Conservation (phyloP, 306 rosid species). For the Echinosophora koreensis region DNA sequence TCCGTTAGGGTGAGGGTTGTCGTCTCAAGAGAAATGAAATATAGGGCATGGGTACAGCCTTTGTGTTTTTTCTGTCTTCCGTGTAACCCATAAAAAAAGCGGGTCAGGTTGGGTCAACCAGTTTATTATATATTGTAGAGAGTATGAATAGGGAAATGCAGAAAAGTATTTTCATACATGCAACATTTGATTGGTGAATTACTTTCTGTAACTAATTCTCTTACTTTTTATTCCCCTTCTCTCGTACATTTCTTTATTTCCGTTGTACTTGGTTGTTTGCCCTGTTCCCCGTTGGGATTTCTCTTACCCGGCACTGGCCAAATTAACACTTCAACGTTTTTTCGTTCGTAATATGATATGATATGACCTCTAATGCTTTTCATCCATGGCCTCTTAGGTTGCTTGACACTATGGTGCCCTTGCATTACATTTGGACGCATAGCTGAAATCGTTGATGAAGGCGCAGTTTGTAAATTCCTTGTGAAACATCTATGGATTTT, state of each 20-base stretch:
- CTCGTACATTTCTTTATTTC: background rate
- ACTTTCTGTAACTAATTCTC: too few species aligned
- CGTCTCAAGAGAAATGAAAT: too few species aligned
- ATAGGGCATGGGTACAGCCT: too few species aligned
- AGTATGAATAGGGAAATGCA: too few species aligned
- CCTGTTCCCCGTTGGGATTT: background rate
- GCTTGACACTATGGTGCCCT: slow-evolving; percentile 64
- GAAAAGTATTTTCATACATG: too few species aligned
- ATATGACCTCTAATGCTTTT: background rate
- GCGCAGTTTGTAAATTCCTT: slow-evolving; percentile 53
- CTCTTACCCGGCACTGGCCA: background rate
- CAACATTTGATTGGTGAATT: too few species aligned
- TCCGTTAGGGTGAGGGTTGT: too few species aligned
- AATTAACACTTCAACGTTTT: background rate
- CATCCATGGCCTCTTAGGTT: slow-evolving; percentile 43
- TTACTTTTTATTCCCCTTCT: too few species aligned
- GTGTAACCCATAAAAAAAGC: too few species aligned
- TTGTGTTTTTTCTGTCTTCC: too few species aligned
- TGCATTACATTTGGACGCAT: slow-evolving; percentile 64
- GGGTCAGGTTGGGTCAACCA: too few species aligned
- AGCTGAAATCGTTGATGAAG: slow-evolving; percentile 62
- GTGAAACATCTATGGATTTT: background rate
- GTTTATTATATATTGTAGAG: too few species aligned
- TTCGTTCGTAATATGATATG: background rate
- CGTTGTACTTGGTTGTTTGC: background rate